Evolutionary conservation across 2,329 filamentous ascomycete species (phyloP), one percentile per base, ranked within the genome.

Genomic region (Xylaria sp.): DNA sequence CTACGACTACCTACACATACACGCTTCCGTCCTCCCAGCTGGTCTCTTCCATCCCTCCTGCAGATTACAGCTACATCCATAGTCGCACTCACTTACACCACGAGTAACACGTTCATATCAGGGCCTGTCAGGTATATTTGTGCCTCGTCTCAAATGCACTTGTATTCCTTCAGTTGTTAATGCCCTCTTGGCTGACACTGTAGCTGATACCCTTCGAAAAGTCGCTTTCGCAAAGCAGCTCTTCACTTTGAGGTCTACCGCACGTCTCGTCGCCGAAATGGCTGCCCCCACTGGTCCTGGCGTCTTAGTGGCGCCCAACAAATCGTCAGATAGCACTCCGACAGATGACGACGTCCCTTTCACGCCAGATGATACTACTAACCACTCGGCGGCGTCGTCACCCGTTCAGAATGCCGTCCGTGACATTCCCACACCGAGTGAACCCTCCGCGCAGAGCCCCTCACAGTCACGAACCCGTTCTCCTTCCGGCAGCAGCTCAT

Each of bases 401-500:
- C 73, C 78, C 39, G 70, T 75, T 53, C 77, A 82, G 44, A 71
- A 76, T 55, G 73, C 73, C 58, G 68, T 77, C 37, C 71, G 73
- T 49, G 81, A 82, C 60, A 81, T 83, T 6, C 80, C 80, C 56
- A 76, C 76, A n/a, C 68, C 82, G n/a, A 78, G 75, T 44, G 78
- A 78, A 35, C 76, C 72, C 52, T 73, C 74, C 11, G 71, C 74
- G 55, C 79, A 73, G 49, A 87, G 80, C 69, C 78, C 85, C 54
- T 70, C 79, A 64, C 76, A 92, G 52, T 95, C 92, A 6, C 85
- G 92, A 60, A 88, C 89, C 58, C 81, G 83, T 13, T 96, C 92
- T 13, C 92, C 92, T 73, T 92, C 90, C n/a, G 87, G 85, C 53
- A 91, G 87, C 74, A 91, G 87, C 73, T 88, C 86, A n/a, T 88